Base-by-base conservation (phyloP, 2,329 filamentous ascomycete species). In the Talaromyces sp. region DNA sequence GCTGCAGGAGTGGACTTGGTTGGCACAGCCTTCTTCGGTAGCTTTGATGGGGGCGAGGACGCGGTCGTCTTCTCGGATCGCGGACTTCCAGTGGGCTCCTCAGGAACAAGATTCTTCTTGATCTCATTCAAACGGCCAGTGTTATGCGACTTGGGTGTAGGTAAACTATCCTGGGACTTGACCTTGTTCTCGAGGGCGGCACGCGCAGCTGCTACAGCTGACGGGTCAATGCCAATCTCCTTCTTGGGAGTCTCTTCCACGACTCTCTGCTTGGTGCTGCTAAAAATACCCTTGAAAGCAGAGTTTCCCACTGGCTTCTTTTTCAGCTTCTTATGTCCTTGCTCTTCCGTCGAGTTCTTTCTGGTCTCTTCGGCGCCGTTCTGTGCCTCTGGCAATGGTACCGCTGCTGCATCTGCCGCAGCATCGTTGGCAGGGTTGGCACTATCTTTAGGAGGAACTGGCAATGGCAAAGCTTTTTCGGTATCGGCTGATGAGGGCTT, bases 231-330 rank as follows among this genome's bases (percentile, higher is more conserved):
- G 43, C 71, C 72, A 37, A 72, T 74, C 63, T 72, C 70, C 66
- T 79, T 78, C 69, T 75, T 69, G 10, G 74, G 69, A 19, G 68
- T 70, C 9, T 76, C 72, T 43, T 69, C 71, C 7, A 27, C 22
- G 22, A 19, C 15, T 70, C 77, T 78, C 68, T 77, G 74, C 70
- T 80, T 81, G 66, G 70, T 74, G 37, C 70, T 74, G 19, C 75
- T 75, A 66, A 82, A 82, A 69, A 82, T 76, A 49, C 72, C 75
- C 71, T 81, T 81, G 64, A 82, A 76, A n/a, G 76, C 77, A 13
- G 75, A 70, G 63, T 76, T 79, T 58, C 72, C 52, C 25, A 61
- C 75, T 27, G 72, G 68, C 68, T 80, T 81, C 72, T 81, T 82
- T 70, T 78, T 77, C 56, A 79, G 69, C 72, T 82, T 83, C 71